phyloP scores from a whole-genome alignment of 192 early-diverging fungal genomes.

The Umbelopsis vinacea region DNA sequence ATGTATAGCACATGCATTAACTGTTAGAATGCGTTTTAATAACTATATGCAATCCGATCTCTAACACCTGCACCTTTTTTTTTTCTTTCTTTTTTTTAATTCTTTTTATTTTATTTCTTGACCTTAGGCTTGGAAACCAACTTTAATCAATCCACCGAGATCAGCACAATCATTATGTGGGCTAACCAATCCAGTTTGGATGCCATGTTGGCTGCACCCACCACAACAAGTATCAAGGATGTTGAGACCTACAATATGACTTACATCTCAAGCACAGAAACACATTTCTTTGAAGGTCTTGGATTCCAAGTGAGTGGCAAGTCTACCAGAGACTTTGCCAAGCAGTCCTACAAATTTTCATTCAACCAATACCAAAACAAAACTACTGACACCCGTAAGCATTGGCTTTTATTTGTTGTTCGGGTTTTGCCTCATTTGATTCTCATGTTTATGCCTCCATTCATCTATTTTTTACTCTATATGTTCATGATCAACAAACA shows the following conservation, averaged over 20 bases:
- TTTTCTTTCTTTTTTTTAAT: too few species aligned
- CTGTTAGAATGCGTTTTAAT: too few species aligned
- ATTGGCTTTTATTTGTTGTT: background rate
- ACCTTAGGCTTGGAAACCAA: constrained; percentile 25
- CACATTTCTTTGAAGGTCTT: constrained; percentile 41
- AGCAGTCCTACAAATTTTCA: constrained; percentile 52
- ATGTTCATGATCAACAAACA: background rate
- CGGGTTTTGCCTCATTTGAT: background rate
- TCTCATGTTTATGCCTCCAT: background rate
- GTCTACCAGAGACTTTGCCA: constrained; percentile 52
- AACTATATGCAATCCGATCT: too few species aligned
- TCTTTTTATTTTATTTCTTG: too few species aligned
- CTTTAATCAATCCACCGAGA: constrained; percentile 45
- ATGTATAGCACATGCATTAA: constrained; percentile 21
- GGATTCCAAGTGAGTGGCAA: constrained; percentile 49
- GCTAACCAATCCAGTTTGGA: constrained; percentile 37
- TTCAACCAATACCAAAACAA: constrained; percentile 45
- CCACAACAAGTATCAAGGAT: constrained; percentile 25
- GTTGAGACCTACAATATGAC: constrained; percentile 37
- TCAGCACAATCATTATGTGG: constrained; percentile 49
- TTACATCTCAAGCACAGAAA: constrained; percentile 45
- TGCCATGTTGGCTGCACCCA: constrained; percentile 35
- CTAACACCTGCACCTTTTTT: background rate
- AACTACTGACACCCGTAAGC: constrained; percentile 17
- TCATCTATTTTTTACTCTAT: background rate